phyloP scores from a whole-genome alignment of 768 basidiomycete species.

The Glaciozyma martinii region DNA sequence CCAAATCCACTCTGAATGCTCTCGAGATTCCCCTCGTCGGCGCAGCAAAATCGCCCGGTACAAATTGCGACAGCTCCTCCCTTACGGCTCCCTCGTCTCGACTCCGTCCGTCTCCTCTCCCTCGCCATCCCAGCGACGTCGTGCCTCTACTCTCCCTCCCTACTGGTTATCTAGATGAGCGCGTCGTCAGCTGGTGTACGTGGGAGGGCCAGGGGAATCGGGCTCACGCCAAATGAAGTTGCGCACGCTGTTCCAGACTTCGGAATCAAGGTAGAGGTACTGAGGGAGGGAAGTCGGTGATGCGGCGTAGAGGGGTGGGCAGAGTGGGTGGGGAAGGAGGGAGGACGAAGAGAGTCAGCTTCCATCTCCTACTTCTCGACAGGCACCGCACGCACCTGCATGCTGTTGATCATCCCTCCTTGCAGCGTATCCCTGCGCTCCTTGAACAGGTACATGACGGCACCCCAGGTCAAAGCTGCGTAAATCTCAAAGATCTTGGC shows the following conservation, averaged over 20 bases:
- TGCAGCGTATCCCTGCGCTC: conserved; percentile 83
- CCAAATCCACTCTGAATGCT: too few relatives aligned
- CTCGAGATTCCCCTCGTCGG: too few relatives aligned
- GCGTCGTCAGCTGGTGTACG: too few relatives aligned
- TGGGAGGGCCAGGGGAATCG: too few relatives aligned
- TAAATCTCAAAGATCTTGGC: conserved; percentile 74
- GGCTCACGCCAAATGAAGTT: conserved; percentile 64
- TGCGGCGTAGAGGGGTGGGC: neutral
- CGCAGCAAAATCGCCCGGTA: too few relatives aligned
- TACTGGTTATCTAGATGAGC: too few relatives aligned
- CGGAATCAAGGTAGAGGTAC: conserved; percentile 90
- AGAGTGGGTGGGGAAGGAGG: too few relatives aligned
- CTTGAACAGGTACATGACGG: conserved; percentile 93
- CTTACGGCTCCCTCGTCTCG: too few relatives aligned
- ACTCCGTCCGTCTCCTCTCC: too few relatives aligned
- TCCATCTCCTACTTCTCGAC: conserved; percentile 14
- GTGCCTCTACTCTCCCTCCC: too few relatives aligned
- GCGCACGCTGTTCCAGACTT: conserved; percentile 68
- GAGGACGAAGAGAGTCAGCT: neutral
- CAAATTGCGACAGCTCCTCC: too few relatives aligned
- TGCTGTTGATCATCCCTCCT: conserved; percentile 91
- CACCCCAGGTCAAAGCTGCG: conserved; percentile 83
- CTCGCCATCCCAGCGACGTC: too few relatives aligned
- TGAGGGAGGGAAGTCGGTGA: neutral
- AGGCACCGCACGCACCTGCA: conserved; percentile 45